Conservation (phyloP, 2,329 filamentous ascomycete species). For the Exophiala bonariae region DNA sequence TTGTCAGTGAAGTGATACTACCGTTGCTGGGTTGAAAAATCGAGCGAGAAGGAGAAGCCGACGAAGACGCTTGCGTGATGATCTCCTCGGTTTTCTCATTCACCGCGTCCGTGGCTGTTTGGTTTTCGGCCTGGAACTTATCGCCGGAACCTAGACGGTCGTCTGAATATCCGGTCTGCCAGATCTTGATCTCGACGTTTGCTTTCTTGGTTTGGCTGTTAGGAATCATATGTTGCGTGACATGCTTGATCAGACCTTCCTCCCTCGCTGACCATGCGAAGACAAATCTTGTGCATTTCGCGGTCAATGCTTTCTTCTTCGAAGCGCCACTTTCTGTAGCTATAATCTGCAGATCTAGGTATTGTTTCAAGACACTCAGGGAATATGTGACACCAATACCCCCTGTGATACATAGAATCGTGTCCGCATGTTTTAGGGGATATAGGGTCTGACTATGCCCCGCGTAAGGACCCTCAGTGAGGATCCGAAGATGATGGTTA, state of each 20-base stretch:
- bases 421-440: constrained; percentile 24
- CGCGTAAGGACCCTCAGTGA: constrained; percentile 18
- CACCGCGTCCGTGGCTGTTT: not conserved
- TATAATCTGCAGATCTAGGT: not conserved
- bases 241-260: constrained; percentile 6
- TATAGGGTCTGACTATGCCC: constrained; percentile 8
- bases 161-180: not conserved
- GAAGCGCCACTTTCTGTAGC: not conserved
- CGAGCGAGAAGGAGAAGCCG: no score
- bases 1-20: constrained; percentile 1
- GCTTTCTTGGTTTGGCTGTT: not conserved
- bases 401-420: constrained; percentile 36
- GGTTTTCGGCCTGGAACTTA: not conserved
- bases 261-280: constrained; percentile 18
- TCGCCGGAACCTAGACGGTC: constrained; percentile 1
- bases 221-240: constrained; percentile 3
- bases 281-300: constrained; percentile 3
- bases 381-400: constrained; percentile 38
- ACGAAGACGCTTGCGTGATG: no score
- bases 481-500: not conserved
- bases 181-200: not conserved
- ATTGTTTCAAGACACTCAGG: constrained; percentile 10
- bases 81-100: no score
- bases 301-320: not conserved
- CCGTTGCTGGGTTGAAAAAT: not conserved